Evolutionary conservation across 257 asterid species (phyloP).

Genomic region (Solanum peruvianum): DNA sequence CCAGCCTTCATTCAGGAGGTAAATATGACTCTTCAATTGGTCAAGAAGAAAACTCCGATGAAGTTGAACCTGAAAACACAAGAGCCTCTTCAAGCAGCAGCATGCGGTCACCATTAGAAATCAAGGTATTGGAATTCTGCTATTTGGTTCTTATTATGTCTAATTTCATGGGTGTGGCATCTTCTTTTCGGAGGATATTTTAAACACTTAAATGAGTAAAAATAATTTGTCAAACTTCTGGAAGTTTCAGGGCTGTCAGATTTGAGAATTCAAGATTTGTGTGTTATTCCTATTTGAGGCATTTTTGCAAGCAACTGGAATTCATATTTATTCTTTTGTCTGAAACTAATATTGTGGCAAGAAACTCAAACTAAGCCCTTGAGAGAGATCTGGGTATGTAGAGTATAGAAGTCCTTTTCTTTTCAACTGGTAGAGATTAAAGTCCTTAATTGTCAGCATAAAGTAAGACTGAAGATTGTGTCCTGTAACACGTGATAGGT

Average conservation of each 20-base stretch:
- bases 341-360: not conserved
- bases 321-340: not conserved
- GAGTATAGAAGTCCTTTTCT: not conserved
- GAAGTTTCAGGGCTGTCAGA: not conserved
- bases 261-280: not conserved
- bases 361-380: not conserved
- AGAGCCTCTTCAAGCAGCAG: conserved; percentile 14
- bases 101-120: conserved; percentile 11
- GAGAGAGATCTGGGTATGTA: not conserved
- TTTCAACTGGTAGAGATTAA: not conserved
- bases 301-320: not conserved
- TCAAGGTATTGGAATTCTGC: conserved; percentile 19
- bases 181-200: not conserved
- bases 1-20: conserved; percentile 22
- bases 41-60: conserved; percentile 9
- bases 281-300: not conserved
- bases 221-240: not conserved
- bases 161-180: not conserved
- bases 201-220: not conserved
- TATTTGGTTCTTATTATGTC: not conserved
- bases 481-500: not conserved
- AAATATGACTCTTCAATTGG: conserved; percentile 25
- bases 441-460: not conserved
- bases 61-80: conserved; percentile 10
- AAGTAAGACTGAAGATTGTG: not conserved